Evolutionary conservation across 495 filamentous ascomycete genomes (phyloP), one percentile per base, ranked within the genome.

Genomic region (Aspergillus wentii): DNA sequence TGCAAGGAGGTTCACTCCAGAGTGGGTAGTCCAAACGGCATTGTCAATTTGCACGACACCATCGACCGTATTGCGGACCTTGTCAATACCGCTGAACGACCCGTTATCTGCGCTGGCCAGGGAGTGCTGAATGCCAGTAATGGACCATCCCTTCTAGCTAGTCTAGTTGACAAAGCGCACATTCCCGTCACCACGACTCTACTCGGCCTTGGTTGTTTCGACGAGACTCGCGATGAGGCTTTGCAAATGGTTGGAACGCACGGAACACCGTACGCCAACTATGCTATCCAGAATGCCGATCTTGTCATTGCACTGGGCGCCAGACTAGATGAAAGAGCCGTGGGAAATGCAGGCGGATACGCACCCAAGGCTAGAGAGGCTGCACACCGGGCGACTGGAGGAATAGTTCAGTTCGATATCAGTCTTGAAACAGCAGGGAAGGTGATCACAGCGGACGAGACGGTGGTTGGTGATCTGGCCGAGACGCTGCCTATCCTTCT

Each of bases 401-500:
- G 76, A 38, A 82, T 82, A 28, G 61, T 81, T 11, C 78, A 82
- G 52, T 80, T 82, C 51, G 78, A 82, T 40, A 76, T 82, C 41
- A 70, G 75, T 66, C 77, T 78, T 26, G 79, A 80, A 57, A 78
- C 77, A 61, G 77, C 80, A 52, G 79, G 78, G 64, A 82, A 81
- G 60, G 76, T 80, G 11, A 72, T 81, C 26, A 66, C 79, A 56
- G 74, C 78, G 6, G 80, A 67, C 20, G 76, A 80, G 50, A 74
- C 77, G 19, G 72, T 81, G 7, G 72, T 78, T 55, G 78, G 78
- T 28, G 78, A 82, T 41, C 70, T 79, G 20, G 64, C 71, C 2
- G 57, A 67, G 5, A 97, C 91, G 52, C 64, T 97, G 10, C 71
- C 69, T 20, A 56, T 75, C 14, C 81, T 96, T 25, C 49, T 95